Evolutionary conservation across 2,329 filamentous ascomycete species (phyloP), one percentile per base, ranked within the genome.

Genomic region (Calonectria hawksworthii): DNA sequence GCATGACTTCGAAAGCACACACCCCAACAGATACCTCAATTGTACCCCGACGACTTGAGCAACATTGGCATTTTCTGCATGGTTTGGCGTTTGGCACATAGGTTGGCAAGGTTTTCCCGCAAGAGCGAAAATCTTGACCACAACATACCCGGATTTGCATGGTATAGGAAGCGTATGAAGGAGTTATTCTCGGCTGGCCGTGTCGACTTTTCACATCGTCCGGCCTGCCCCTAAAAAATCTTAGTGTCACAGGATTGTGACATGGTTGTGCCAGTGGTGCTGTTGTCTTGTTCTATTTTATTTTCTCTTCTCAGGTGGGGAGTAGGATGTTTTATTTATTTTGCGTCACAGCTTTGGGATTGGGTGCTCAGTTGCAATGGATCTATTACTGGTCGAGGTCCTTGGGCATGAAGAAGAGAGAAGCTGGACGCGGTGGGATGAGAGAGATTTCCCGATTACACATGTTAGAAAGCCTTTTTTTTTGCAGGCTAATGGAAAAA

Each of bases 71-170:
- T 74, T 78, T 80, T 74, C 73, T 73, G 77, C 80, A 81, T 81
- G 77, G 80, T 76, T 77, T 76, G 80, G 80, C 80, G 80, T 81
- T 81, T 79, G 80, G 80, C 72, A 73, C 74, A 79, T 59, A 73
- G 76, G 79, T 77, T 64, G 66, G 66, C 36, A 52, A 34, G 34
- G 36, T 74, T 78, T 77, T 77, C 72, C 68, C 70, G 23, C 72
- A 69, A 72, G 66, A 72, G 72, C 70, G 70, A 70, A 78, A 77
- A 77, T 73, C 74, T 77, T 75, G 64, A 38, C 52, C 66, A 74
- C 74, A 81, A 80, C 79, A 80, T 77, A 80, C 79, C 77, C 78
- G 77, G 79, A 76, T 78, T 74, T 80, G 80, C 79, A 82, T 82
- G 80, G 71, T 76, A 81, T 76, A 76, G 75, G 80, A 80, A 73